Evolutionary conservation across 2,329 filamentous ascomycete genomes (phyloP), one percentile per base, ranked within the genome.

Genomic region (Passalora sequoiae): DNA sequence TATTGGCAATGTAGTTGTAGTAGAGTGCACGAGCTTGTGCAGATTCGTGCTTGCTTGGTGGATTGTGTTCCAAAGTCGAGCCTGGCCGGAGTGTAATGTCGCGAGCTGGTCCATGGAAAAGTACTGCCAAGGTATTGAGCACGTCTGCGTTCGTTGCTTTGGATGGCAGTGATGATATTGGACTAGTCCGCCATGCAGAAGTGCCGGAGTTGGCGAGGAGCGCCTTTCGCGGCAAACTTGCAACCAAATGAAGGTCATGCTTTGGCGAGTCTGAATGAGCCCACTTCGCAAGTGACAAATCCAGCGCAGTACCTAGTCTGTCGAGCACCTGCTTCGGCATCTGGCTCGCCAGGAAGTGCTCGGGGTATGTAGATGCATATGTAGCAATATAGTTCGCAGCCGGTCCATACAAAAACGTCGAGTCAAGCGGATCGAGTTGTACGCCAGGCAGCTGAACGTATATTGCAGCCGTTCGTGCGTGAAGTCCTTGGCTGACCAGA

Each of bases 311-410:
- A 12, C 67, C 60, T 7, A 80, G 66, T 15, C 71, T 69, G n/a
- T 65, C 57, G 10, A 74, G 63, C 31, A 79, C 70, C 15, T 63
- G 60, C 31, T 69, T 63, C 30, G 72, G 60, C 36, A 70, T 62
- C 4, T 62, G 53, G 29, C 67, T 69, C 21, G 69, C 66, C 25
- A 78, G 65, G 40, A 79, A 72, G 55, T 80, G 74, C 21, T 74
- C 70, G 2, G 75, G 74, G 41, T 79, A 80, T 3, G 63, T 62
- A 22, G 71, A 69, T 6, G 72, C 74, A 56, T 80, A 81, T 43
- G 71, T 71, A 25, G 75, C 70, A 33, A 81, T 66, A 58, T 81
- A 81, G 36, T 73, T 69, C 50, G 76, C 77, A 15, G 77, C 69
- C 3, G 74, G 71, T 4, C 71, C 71, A 48, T 72, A 72, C 7